phyloP scores from a whole-genome alignment of 2,329 filamentous ascomycete genomes.

The Fusarium humuli region DNA sequence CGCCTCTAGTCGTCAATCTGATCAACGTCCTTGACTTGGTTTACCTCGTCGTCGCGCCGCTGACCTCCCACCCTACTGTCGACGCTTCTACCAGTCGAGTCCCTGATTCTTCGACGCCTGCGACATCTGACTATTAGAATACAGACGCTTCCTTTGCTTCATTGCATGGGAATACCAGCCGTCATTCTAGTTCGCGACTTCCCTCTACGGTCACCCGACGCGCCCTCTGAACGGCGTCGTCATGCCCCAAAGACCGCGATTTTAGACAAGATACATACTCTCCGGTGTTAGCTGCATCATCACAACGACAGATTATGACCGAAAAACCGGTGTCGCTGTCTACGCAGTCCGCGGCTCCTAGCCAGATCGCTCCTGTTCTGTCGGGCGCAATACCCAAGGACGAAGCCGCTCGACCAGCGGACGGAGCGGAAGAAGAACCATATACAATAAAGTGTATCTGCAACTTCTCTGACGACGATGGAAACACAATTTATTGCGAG shows the following conservation, averaged over 20 bases:
- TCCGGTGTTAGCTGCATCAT: conserved; percentile 53
- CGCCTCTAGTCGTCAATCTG: conserved; percentile 20
- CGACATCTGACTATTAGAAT: conserved; percentile 29
- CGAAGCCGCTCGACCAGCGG: conserved; percentile 59
- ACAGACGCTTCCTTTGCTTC: background rate
- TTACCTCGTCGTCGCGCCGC: conserved; percentile 30
- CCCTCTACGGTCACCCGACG: conserved; percentile 46
- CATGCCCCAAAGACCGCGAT: conserved; percentile 68
- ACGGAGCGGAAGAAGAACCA: conserved; percentile 76
- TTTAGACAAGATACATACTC: conserved; percentile 60
- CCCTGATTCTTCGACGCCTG: conserved; percentile 27
- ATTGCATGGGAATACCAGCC: conserved; percentile 43
- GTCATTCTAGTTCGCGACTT: conserved; percentile 38
- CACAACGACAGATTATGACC: conserved; percentile 69
- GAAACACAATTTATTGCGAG: conserved; percentile 97
- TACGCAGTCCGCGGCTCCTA: conserved; percentile 67
- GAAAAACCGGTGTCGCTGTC: conserved; percentile 66
- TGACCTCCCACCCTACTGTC: conserved; percentile 37
- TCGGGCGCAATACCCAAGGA: conserved; percentile 52
- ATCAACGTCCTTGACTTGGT: conserved; percentile 16
- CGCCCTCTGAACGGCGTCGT: conserved; percentile 64
- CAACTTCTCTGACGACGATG: conserved; percentile 92
- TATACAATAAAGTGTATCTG: conserved; percentile 99
- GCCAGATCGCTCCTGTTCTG: conserved; percentile 59
- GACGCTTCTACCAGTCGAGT: conserved; percentile 28